Percentiles rank a stretch among this genome's conserved stretches.
Evolutionary conservation across 2,329 filamentous ascomycete genomes (phyloP).

Genomic region (Fusarium camptoceras): DNA sequence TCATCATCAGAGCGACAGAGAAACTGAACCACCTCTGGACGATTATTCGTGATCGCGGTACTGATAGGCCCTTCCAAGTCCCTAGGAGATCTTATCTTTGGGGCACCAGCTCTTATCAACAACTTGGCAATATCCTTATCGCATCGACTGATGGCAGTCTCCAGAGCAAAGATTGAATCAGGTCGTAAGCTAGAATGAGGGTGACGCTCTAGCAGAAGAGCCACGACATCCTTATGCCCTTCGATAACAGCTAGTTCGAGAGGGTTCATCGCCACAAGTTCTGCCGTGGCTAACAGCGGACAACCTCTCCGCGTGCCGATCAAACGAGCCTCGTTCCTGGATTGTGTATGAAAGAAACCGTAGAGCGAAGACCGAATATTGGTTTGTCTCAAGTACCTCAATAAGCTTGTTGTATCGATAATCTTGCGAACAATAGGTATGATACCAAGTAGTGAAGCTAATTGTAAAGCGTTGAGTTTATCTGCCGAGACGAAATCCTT

Average conservation of each 20-base stretch:
- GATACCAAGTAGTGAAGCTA: conserved; percentile 13
- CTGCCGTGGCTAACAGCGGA: background rate
- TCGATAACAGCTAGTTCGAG: conserved; percentile 13
- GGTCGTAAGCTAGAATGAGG: background rate
- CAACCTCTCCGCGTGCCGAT: background rate
- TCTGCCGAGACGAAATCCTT: background rate
- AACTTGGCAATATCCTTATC: background rate
- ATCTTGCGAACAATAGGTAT: background rate
- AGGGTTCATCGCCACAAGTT: conserved; percentile 7
- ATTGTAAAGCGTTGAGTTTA: background rate
- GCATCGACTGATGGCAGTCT: conserved; percentile 1
- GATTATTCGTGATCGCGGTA: background rate
- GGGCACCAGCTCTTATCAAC: background rate
- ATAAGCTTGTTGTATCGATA: background rate
- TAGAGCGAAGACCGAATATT: background rate
- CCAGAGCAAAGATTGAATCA: background rate
- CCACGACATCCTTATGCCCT: background rate
- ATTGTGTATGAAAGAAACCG: background rate
- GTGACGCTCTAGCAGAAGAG: background rate
- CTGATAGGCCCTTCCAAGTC: conserved; percentile 1
- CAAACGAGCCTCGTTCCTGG: background rate
- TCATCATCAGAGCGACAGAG: background rate
- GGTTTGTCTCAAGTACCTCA: background rate
- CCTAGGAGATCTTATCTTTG: background rate
- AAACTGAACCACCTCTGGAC: conserved; percentile 13